phyloP scores from a whole-genome alignment of 345 rosid genomes.

The Psidium friedrichsthalianum region DNA sequence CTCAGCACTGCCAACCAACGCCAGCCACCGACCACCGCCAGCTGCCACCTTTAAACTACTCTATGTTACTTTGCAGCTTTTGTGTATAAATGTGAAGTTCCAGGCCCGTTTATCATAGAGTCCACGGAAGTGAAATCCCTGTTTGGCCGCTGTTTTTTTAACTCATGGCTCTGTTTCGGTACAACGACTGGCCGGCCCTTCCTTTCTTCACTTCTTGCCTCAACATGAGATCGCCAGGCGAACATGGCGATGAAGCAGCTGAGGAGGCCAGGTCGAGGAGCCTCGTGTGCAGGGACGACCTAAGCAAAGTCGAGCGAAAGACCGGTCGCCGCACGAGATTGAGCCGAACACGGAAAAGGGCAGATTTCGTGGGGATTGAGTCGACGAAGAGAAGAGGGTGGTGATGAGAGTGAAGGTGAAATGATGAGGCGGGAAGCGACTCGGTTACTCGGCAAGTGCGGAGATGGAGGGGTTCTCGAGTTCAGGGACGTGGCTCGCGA shows the following conservation, averaged over 20 bases:
- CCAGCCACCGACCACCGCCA: no score
- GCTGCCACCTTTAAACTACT: background rate
- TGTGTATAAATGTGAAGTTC: no score
- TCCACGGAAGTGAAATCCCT: background rate
- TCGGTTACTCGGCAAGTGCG: constrained; percentile 29
- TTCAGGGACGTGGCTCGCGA: constrained; percentile 39
- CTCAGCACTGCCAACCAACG: no score
- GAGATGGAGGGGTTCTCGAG: constrained; percentile 37
- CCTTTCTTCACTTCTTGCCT: background rate
- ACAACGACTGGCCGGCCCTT: background rate
- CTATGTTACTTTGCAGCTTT: no score
- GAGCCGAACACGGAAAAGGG: constrained; percentile 6
- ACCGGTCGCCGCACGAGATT: background rate
- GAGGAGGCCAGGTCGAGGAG: background rate
- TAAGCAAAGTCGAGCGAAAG: constrained; percentile 1
- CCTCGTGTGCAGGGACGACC: constrained; percentile 17
- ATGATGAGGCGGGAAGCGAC: constrained; percentile 56
- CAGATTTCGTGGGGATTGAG: background rate
- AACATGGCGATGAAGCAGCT: no score
- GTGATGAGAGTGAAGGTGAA: constrained; percentile 46
- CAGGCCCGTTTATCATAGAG: no score
- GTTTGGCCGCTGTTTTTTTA: background rate
- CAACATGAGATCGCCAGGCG: background rate
- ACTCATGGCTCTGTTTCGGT: background rate
- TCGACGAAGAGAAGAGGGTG: background rate